A percentile compares a stretch with the other conserved stretches of the same genome.
Conservation (phyloP, 2,329 filamentous ascomycete genomes). For the Calonectria henricotiae region DNA sequence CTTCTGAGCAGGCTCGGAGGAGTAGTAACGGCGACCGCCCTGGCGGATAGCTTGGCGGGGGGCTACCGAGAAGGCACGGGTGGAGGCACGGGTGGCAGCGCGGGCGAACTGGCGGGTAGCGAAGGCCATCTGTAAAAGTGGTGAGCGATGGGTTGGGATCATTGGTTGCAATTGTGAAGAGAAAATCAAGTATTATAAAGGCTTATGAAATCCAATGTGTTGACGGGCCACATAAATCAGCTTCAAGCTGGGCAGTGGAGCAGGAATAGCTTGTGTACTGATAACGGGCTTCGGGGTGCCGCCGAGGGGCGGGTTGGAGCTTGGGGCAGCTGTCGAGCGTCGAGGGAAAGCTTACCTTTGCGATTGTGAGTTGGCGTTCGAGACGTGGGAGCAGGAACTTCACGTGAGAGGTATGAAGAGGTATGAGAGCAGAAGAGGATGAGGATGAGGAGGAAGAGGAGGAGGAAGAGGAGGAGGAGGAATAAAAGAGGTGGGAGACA, state of each 20-base stretch:
- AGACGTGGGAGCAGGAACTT: constrained; percentile 34
- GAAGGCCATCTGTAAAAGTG: constrained; percentile 56
- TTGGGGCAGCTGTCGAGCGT: constrained; percentile 4
- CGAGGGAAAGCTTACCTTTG: constrained; percentile 44
- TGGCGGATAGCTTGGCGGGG: constrained; percentile 81
- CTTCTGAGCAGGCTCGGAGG: constrained; percentile 76
- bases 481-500: constrained; percentile 25
- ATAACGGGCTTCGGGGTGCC: constrained; percentile 19
- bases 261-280: not conserved
- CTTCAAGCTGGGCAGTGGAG: not conserved
- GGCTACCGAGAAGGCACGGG: constrained; percentile 72
- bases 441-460: constrained; percentile 13
- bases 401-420: constrained; percentile 33
- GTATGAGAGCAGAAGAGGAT: constrained; percentile 18
- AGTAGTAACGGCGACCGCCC: constrained; percentile 84
- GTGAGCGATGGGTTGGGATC: constrained; percentile 33
- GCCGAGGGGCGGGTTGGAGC: constrained; percentile 8
- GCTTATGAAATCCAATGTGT: not conserved
- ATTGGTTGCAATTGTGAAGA: not conserved
- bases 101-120: constrained; percentile 72
- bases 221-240: constrained; percentile 6
- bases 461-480: constrained; percentile 8
- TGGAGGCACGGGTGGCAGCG: constrained; percentile 72
- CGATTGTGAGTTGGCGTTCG: constrained; percentile 28
- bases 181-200: not conserved